These are phyloP conservation scores for Rhizophora mangle DNA, from an alignment of 345 rosid species.

Conservation along the genomic window DNA sequence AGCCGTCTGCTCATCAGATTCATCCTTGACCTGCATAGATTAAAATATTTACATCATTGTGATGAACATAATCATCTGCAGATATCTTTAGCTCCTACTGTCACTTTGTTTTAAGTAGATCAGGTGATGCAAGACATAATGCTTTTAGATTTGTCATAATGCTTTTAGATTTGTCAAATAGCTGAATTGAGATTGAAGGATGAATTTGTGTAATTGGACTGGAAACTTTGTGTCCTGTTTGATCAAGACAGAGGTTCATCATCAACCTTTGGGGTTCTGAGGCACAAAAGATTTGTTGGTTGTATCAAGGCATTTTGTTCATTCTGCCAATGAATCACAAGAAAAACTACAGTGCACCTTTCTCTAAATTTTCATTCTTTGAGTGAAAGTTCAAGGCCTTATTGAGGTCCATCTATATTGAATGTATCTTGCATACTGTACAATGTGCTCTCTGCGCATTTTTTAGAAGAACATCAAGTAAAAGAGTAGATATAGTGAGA, in stretches of 20 bases:
- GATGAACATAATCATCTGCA: too few species aligned
- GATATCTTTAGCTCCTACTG: background rate
- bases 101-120: background rate
- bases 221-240: background rate
- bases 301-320: background rate
- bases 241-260: background rate
- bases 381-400: background rate
- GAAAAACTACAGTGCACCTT: background rate
- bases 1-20: conserved; percentile 15
- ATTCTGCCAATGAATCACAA: background rate
- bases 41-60: background rate
- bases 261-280: background rate
- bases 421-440: background rate
- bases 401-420: background rate
- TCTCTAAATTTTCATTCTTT: background rate
- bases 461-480: background rate
- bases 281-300: background rate
- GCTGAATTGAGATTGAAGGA: background rate
- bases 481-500: background rate
- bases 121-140: background rate
- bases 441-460: background rate
- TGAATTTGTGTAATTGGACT: background rate
- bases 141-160: background rate
- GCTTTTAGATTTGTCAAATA: background rate
- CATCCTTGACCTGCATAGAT: conserved; percentile 29